Evolutionary conservation across 2,329 filamentous ascomycete species (phyloP).

Genomic region (Clonostachys sp.): DNA sequence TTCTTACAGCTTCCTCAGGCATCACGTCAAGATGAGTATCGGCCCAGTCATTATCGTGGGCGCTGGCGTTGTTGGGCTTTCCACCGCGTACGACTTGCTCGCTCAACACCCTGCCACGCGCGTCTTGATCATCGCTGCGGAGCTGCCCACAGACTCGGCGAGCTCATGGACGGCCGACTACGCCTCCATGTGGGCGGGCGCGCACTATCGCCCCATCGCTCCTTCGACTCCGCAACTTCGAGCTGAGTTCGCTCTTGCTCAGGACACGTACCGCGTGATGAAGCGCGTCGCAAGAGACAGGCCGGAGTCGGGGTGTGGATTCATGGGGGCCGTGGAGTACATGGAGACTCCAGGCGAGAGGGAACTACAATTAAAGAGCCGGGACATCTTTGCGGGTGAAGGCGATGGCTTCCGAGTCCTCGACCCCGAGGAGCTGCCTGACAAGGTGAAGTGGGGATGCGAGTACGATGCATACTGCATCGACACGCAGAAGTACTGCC

Average conservation of each 20-base stretch:
- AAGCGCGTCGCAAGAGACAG: conserved; percentile 10
- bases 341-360: conserved; percentile 33
- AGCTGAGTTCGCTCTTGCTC: conserved; percentile 23
- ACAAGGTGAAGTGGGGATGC: conserved; percentile 35
- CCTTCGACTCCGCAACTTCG: conserved; percentile 20
- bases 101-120: no score
- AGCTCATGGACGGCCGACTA: conserved; percentile 25
- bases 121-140: no score
- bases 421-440: conserved; percentile 27
- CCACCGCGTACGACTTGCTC: no score
- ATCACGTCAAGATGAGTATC: no score
- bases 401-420: conserved; percentile 21
- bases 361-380: conserved; percentile 13
- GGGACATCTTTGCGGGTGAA: conserved; percentile 14
- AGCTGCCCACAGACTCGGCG: no score
- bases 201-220: conserved; percentile 48
- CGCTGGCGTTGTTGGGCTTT: no score
- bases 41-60: no score
- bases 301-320: conserved; percentile 4
- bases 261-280: conserved; percentile 14
- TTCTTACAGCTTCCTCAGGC: no score
- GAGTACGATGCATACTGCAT: conserved; percentile 36
- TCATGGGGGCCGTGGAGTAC: conserved; percentile 45
- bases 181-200: conserved; percentile 53
- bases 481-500: conserved; percentile 48